These are phyloP conservation scores for Monilinia vaccinii-corymbosi DNA, from an alignment of 2,329 filamentous ascomycete species.

Conservation along the genomic window DNA sequence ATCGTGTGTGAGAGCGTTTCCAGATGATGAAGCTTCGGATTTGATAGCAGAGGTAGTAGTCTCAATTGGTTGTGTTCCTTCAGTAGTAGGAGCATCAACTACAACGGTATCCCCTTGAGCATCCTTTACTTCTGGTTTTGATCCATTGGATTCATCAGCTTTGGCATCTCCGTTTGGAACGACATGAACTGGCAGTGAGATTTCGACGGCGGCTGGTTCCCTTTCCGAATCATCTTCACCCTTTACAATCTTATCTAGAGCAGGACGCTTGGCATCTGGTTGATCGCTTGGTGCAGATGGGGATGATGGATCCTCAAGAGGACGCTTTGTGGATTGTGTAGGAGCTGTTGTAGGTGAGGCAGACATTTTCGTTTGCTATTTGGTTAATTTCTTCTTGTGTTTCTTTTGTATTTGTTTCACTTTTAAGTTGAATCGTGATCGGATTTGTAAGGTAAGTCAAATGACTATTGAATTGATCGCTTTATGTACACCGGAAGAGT, in stretches of 20 bases:
- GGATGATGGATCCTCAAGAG: conserved; percentile 92
- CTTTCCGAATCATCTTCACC: conserved; percentile 42
- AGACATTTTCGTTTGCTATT: conserved; percentile 55
- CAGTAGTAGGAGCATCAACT: conserved; percentile 38
- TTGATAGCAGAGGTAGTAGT: conserved; percentile 36
- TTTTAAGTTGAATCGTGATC: conserved; percentile 32
- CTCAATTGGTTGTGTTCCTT: conserved; percentile 42
- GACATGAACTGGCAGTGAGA: conserved; percentile 36
- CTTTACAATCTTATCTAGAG: conserved; percentile 83
- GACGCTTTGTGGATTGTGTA: conserved; percentile 75
- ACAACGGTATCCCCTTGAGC: conserved; percentile 61
- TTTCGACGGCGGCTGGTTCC: conserved; percentile 23
- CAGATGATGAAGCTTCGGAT: conserved; percentile 18
- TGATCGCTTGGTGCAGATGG: conserved; percentile 86
- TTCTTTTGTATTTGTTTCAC: background rate
- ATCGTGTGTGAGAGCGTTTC: conserved; percentile 57
- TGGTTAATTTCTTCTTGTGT: conserved; percentile 31
- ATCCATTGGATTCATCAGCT: conserved; percentile 34
- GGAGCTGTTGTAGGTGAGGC: conserved; percentile 53
- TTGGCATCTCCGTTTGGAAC: conserved; percentile 36
- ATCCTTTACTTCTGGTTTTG: conserved; percentile 44
- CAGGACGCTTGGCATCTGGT: conserved; percentile 93
- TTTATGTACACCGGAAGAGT: conserved; percentile 78
- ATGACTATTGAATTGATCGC: conserved; percentile 46
- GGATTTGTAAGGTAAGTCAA: conserved; percentile 36